These are phyloP conservation scores for Malassezia sympodialis DNA, from an alignment of 1,284 basidiomycete genomes.

Conservation along the genomic window DNA sequence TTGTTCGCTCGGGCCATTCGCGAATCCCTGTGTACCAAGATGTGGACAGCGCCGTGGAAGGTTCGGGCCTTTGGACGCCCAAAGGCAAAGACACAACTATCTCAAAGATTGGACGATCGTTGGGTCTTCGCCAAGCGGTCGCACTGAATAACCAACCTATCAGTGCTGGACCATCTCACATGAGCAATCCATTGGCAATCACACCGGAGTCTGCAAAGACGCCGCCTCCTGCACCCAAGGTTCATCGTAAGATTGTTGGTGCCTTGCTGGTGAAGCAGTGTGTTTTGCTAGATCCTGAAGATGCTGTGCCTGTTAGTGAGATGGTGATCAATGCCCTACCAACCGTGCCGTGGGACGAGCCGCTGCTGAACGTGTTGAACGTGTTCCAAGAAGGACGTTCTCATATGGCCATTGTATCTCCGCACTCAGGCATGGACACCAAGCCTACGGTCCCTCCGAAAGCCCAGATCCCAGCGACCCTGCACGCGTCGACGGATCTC, in stretches of 20 bases:
- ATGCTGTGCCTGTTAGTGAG: constrained; percentile 42
- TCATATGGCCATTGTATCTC: constrained; percentile 76
- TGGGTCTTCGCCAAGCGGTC: neutral
- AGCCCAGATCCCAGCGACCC: neutral
- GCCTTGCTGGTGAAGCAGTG: constrained; percentile 75
- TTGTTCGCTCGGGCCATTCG: constrained; percentile 69
- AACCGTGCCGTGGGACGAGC: constrained; percentile 72
- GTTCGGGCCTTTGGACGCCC: constrained; percentile 7
- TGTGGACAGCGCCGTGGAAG: constrained; percentile 47
- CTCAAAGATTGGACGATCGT: neutral
- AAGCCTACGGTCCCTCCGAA: constrained; percentile 8
- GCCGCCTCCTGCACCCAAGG: neutral
- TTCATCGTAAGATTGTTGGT: constrained; percentile 59
- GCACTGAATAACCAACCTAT: neutral
- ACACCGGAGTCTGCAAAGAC: neutral
- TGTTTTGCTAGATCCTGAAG: constrained; percentile 76
- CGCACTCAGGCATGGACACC: constrained; percentile 22
- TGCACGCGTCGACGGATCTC: neutral
- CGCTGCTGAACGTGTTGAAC: constrained; percentile 74
- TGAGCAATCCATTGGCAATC: neutral
- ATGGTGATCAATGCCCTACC: constrained; percentile 62
- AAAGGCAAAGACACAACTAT: neutral
- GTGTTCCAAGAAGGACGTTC: constrained; percentile 81
- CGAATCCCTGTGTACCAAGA: constrained; percentile 51
- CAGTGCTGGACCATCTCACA: neutral